Base-by-base conservation (phyloP, 164 flowering plant species). In the Chimonanthus praecox region DNA sequence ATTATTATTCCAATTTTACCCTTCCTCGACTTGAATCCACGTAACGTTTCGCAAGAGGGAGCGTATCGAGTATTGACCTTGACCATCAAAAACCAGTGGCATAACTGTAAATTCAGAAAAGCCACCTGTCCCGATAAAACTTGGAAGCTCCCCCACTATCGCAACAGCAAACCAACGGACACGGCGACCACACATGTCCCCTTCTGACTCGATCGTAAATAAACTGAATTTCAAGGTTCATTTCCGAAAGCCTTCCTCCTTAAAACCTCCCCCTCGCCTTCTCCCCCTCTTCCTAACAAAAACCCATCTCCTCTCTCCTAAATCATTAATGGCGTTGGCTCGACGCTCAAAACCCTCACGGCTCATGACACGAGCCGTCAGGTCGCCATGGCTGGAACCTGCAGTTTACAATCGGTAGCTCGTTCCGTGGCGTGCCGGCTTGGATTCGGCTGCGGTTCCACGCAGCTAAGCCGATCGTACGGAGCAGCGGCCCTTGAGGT, bases 401-500 rank as follows among this genome's bases (percentile, higher is more conserved):
- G 64, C 76, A 76, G 71, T 75, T 62, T 69, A 63, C 46, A 6
- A 65, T 58, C 71, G 66, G 77, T 69, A 44, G 76, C 67, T 11
- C 68, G 47, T 70, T 18, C 61, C 49, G 47, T 64, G 48, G 58
- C 15, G 11, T 11, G 62, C 11, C 47, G 46, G 21, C 47, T 46
- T 21, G 68, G 72, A 64, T 58, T 15, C 9, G 33, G 33, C 33
- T 33, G 0, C 2, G 33, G 33, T 33, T 33, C 33, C 33, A 73
- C 5, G 15, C 7, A 60, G 49, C 66, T 60, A 18, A 43, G 72
- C 48, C 76, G 83, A 71, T 47, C 75, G 1, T 75, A 58, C 61
- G 79, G 70, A 21, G 79, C 84, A 15, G 83, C 84, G 0, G 84
- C 84, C 13, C 79, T 73, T 48, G 79, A 76, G 67, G 70, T 45